Conservation (phyloP, 2,329 filamentous ascomycete genomes). For the Colletotrichum melonis region DNA sequence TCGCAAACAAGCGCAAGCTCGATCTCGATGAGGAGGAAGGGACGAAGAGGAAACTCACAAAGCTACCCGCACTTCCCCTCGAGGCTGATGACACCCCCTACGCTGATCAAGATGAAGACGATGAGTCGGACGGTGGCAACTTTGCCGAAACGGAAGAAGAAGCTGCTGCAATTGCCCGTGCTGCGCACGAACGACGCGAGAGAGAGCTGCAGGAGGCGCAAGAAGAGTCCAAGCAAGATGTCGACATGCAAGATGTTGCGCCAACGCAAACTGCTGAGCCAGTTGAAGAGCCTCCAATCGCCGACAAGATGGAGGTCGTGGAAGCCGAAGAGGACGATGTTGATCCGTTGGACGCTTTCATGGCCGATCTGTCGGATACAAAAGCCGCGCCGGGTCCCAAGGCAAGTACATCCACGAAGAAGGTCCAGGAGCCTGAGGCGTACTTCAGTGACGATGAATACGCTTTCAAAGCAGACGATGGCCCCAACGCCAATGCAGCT, state of each 20-base stretch:
- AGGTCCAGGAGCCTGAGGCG: slow-evolving; percentile 78
- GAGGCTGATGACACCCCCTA: slow-evolving; percentile 72
- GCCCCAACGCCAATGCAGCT: slow-evolving; percentile 59
- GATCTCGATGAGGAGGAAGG: slow-evolving; percentile 91
- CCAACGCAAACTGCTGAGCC: slow-evolving; percentile 39
- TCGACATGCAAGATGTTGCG: slow-evolving; percentile 33
- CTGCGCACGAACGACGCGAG: slow-evolving; percentile 86
- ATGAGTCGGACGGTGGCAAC: slow-evolving; percentile 79
- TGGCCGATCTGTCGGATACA: slow-evolving; percentile 73
- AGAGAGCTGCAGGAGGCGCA: slow-evolving; percentile 68
- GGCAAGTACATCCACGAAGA: slow-evolving; percentile 54
- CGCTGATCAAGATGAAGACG: slow-evolving; percentile 73
- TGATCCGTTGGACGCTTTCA: slow-evolving; percentile 97
- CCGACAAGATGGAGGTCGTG: slow-evolving; percentile 68
- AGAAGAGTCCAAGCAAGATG: slow-evolving; percentile 52
- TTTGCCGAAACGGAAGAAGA: slow-evolving; percentile 90
- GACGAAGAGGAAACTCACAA: slow-evolving; percentile 88
- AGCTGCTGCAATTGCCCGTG: slow-evolving; percentile 84
- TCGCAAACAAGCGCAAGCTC: slow-evolving; percentile 77
- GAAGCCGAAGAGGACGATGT: slow-evolving; percentile 64
- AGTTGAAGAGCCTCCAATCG: slow-evolving; percentile 38
- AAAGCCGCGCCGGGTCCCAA: slow-evolving; percentile 42
- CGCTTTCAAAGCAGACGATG: slow-evolving; percentile 61
- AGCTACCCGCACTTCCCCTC: slow-evolving; percentile 82
- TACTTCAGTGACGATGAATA: slow-evolving; percentile 91